These are phyloP conservation scores for Oligophagozyma castellii DNA, from an alignment of 1,139 yeast species.

Conservation along the genomic window DNA sequence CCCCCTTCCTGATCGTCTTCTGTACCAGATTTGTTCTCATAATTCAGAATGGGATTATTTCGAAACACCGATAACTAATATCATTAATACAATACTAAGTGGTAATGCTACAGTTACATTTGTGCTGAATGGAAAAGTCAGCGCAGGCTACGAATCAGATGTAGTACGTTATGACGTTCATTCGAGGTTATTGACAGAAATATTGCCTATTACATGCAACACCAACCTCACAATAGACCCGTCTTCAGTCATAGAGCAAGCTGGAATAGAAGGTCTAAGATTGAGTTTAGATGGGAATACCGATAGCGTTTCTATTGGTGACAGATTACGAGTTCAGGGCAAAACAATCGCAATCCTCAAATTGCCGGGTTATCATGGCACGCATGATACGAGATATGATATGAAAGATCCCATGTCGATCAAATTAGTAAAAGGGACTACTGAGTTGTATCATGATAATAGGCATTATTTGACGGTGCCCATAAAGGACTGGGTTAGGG, in stretches of 20 bases:
- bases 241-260: conserved; percentile 19
- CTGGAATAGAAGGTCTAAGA: conserved; percentile 23
- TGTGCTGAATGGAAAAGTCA: background rate
- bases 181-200: background rate
- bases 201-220: conserved; percentile 8
- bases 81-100: conserved; percentile 5
- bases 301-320: too few relatives aligned
- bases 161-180: background rate
- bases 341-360: background rate
- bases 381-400: background rate
- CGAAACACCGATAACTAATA: conserved; percentile 1
- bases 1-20: conserved; percentile 2
- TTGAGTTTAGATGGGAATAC: background rate
- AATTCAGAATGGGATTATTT: background rate
- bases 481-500: conserved; percentile 26
- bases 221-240: conserved; percentile 13
- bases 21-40: conserved; percentile 1
- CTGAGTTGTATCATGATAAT: conserved; percentile 24
- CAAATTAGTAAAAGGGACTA: conserved; percentile 23
- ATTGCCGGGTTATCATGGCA: background rate
- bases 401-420: conserved; percentile 16
- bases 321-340: background rate
- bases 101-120: conserved; percentile 1
- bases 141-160: conserved; percentile 2
- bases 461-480: conserved; percentile 25